Evolutionary conservation across 228 moss, liverwort and hornwort genomes (phyloP), one percentile per base, ranked within the genome.

Genomic region (Sphagnum magellanicum): DNA sequence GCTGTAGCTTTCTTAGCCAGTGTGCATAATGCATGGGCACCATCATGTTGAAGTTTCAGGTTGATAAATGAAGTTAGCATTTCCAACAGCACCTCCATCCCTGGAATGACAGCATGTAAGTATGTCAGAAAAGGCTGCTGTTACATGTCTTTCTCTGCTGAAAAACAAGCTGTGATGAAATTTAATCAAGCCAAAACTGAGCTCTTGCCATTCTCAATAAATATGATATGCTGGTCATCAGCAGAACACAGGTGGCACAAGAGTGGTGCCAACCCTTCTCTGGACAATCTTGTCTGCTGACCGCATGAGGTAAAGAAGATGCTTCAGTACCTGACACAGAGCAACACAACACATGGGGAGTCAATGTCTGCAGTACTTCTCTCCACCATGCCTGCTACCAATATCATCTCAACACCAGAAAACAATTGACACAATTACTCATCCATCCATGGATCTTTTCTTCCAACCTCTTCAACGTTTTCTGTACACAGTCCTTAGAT

Each of bases 361-460:
- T 1, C 32, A 32, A 32, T 32, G 32, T 32, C 32, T 32, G 32
- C 32, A 32, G 32, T 32, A 32, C 32, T 32, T 32, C 32, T 32
- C 32, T 32, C 32, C 32, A 32, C 32, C 32, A 32, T 32, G 0
- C 32, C 32, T 32, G 32, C 32, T 32, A 32, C 1, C 32, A 32
- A 1, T 32, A 64, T 17, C 4, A 5, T 13, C 14, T 4, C n/a
- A 13, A 60, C 32, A 32, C 64, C n/a, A 15, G 5, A 48, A 65
- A 32, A 32, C 32, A 32, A 32, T 32, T 32, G 32, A 32, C 32
- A 49, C 16, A 53, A 67, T 12, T 13, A 66, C 74, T 16, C 87
- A 97, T 93, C 78, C 97, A 78, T 74, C 97, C 97, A 69, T 97
- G 93, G 53, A 97, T 91, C 77, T 97, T 97, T 74, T 97, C 97